phyloP scores from a whole-genome alignment of 257 asterid species.

The Forsythia suspensa region DNA sequence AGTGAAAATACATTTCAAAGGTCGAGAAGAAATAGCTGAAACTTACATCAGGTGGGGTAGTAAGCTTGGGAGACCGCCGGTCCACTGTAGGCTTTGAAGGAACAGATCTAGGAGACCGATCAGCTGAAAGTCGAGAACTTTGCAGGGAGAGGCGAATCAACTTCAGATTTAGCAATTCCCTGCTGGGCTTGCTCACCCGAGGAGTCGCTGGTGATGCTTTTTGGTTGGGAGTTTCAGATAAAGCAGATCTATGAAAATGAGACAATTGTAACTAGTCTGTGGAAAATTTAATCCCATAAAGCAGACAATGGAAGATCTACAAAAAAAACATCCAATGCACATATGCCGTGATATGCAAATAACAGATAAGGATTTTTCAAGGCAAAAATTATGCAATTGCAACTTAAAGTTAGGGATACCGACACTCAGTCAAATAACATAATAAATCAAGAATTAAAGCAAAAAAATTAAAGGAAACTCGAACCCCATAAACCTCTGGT shows the following conservation, averaged over 20 bases:
- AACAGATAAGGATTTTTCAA: not conserved
- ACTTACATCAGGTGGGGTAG: constrained; percentile 79
- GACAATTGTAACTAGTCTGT: constrained; percentile 1
- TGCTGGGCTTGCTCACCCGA: constrained; percentile 47
- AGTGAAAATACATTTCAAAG: not conserved
- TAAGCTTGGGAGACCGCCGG: constrained; percentile 60
- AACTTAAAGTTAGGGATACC: constrained; percentile 23
- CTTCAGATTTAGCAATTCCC: constrained; percentile 64
- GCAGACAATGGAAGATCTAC: constrained; percentile 27
- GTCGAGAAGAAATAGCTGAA: not conserved
- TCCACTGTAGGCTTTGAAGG: constrained; percentile 64
- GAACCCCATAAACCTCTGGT: not conserved
- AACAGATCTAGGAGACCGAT: constrained; percentile 61
- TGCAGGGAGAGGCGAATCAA: constrained; percentile 67
- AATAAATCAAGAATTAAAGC: constrained; percentile 1
- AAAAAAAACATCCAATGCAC: constrained; percentile 14
- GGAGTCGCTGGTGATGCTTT: constrained; percentile 57
- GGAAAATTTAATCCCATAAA: constrained; percentile 10
- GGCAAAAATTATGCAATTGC: constrained; percentile 1
- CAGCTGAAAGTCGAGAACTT: constrained; percentile 54
- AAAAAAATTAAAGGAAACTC: not conserved
- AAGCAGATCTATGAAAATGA: constrained; percentile 54
- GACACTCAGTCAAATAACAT: constrained; percentile 4
- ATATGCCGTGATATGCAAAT: constrained; percentile 18
- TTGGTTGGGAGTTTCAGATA: constrained; percentile 61